Conservation (phyloP, 345 rosid genomes). For the Laguncularia racemosa region DNA sequence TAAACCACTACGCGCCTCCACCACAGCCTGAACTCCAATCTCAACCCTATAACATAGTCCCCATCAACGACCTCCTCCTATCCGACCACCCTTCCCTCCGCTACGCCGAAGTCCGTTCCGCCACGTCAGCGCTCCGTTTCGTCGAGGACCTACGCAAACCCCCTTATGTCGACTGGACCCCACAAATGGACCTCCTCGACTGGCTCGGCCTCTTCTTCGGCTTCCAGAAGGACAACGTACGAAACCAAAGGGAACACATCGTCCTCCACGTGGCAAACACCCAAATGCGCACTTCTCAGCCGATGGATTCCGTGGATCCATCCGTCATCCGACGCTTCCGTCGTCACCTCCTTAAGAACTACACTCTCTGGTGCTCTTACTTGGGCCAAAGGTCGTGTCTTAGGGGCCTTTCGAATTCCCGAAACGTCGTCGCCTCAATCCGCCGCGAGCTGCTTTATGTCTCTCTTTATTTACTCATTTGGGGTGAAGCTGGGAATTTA, state of each 20-base stretch:
- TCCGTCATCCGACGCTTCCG: conserved; percentile 54
- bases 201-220: conserved; percentile 69
- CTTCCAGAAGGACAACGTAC: conserved; percentile 65
- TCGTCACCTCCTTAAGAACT: conserved; percentile 51
- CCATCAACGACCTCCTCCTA: conserved; percentile 49
- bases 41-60: conserved; percentile 62
- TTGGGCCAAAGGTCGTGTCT: conserved; percentile 35
- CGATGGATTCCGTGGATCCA: conserved; percentile 56
- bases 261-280: conserved; percentile 85
- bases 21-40: conserved; percentile 13
- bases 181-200: conserved; percentile 64
- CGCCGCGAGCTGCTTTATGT: conserved; percentile 51
- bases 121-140: conserved; percentile 45
- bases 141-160: conserved; percentile 59
- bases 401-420: conserved; percentile 12
- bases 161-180: conserved; percentile 36
- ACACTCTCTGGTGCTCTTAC: conserved; percentile 74
- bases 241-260: conserved; percentile 82
- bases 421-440: conserved; percentile 11
- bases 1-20: conserved; percentile 19
- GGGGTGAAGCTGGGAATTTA: conserved; percentile 65
- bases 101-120: conserved; percentile 67
- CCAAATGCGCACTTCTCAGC: conserved; percentile 70
- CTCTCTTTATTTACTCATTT: conserved; percentile 38
- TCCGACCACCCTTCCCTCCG: conserved; percentile 77